A percentile compares a stretch with the other conserved stretches of the same genome.
Evolutionary conservation across 129 eudicot species (phyloP).

Genomic region (sunflower (Helianthus annuus)): HanXRQr2.0-SUNRISE NC_035444.2:90322793-90323292

Average conservation of each 20-base stretch:
- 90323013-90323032: constrained; percentile 4
- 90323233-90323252: neutral
- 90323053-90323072: constrained; percentile 21
- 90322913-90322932: too few species aligned
- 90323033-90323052: constrained; percentile 21
- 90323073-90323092: constrained; percentile 16
- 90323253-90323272: neutral
- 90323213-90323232: constrained; percentile 4
- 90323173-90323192: constrained; percentile 8
- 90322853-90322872: too few species aligned
- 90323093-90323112: constrained; percentile 9
- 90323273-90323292: neutral
- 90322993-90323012: neutral
- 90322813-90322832: constrained; percentile 1
- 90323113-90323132: constrained; percentile 16
- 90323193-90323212: neutral
- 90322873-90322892: too few species aligned
- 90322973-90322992: constrained; percentile 20
- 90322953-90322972: neutral
- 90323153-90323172: constrained; percentile 8
- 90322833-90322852: neutral
- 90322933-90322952: too few species aligned
- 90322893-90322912: too few species aligned
- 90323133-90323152: constrained; percentile 27
- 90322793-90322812: constrained; percentile 18